A percentile compares a stretch with the other conserved stretches of the same genome.
Evolutionary conservation across 257 asterid genomes (phyloP).

Genomic region (Echites panduratus): DNA sequence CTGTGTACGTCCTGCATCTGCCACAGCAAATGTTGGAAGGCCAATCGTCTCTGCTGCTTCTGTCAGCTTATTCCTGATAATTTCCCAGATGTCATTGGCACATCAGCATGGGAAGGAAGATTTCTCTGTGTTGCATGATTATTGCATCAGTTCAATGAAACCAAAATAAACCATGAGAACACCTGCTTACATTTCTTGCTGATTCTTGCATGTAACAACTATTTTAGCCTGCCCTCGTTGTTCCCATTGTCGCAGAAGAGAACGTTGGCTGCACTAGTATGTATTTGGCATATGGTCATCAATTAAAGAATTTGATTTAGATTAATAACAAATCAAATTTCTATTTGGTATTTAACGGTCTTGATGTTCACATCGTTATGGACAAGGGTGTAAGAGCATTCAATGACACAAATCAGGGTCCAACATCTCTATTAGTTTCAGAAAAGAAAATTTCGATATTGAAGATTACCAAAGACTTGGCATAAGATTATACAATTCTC

Average conservation of each 20-base stretch:
- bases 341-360: background rate
- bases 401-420: background rate
- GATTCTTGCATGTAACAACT: constrained; percentile 95
- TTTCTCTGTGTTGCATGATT: background rate
- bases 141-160: constrained; percentile 1
- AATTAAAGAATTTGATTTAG: background rate
- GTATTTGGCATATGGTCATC: background rate
- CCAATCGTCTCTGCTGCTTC: constrained; percentile 85
- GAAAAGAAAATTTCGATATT: background rate
- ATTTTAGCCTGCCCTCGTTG: constrained; percentile 88
- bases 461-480: background rate
- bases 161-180: constrained; percentile 13
- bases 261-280: constrained; percentile 54
- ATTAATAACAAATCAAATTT: background rate
- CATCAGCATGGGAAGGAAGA: background rate
- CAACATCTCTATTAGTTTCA: background rate
- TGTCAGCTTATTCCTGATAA: constrained; percentile 72
- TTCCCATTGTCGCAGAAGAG: constrained; percentile 89
- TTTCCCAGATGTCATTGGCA: background rate
- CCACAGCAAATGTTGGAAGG: constrained; percentile 88
- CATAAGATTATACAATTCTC: background rate
- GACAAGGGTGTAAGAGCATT: background rate
- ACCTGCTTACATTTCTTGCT: constrained; percentile 90
- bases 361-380: background rate
- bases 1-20: constrained; percentile 99